A percentile compares a stretch with the other conserved stretches of the same genome.
These are phyloP conservation scores for Tolypocladium ovalisporum DNA, from an alignment of 2,329 filamentous ascomycete genomes.

Conservation along the genomic window DNA sequence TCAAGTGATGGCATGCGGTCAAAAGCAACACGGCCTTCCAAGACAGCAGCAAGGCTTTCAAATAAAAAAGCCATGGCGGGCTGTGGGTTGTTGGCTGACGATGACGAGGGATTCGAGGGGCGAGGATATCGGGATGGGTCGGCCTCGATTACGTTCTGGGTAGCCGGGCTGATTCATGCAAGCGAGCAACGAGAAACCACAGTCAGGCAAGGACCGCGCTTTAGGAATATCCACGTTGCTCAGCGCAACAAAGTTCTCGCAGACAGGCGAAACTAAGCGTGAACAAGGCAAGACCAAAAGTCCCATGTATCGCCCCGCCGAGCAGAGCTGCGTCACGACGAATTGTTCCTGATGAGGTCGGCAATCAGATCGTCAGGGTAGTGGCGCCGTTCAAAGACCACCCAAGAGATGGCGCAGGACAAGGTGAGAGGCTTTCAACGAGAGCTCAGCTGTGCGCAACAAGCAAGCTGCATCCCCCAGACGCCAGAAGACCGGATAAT, in stretches of 20 bases:
- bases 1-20: slow-evolving; percentile 14
- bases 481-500: neutral
- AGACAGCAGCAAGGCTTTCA: slow-evolving; percentile 6
- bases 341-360: neutral
- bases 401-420: neutral
- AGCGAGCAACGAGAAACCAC: neutral
- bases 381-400: neutral
- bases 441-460: neutral
- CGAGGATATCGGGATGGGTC: neutral
- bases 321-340: neutral
- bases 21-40: slow-evolving; percentile 5
- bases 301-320: neutral
- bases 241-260: neutral
- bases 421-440: neutral
- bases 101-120: neutral
- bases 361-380: neutral
- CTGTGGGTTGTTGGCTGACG: neutral
- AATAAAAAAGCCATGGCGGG: neutral
- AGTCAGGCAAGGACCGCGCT: neutral
- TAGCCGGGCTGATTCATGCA: neutral
- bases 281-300: neutral
- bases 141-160: neutral
- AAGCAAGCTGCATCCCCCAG: neutral
- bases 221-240: neutral
- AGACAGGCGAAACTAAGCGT: neutral